Evolutionary conservation across 176 grass and related monocot species (phyloP), one percentile per base, ranked within the genome.

Genomic region (Bolboschoenus planiculmis): DNA sequence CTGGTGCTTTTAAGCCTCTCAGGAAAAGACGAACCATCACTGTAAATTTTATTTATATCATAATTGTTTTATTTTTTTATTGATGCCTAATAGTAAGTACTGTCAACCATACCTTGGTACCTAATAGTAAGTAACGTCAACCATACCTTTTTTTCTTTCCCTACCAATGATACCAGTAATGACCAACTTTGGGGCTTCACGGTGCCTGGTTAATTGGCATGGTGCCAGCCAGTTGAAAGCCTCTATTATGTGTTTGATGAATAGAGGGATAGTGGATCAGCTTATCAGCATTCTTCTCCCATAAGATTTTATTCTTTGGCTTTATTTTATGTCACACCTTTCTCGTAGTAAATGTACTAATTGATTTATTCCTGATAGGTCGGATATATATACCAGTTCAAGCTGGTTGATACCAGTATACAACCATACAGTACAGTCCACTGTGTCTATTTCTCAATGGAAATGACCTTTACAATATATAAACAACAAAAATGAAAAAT

Each of bases 1-100:
- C 70, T 7, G 86, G 83, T 48, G 80, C 92, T 60, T 91, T 90
- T 83, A 95, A 98, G 82, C 87, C 89, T 78, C 87, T 93, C 35
- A 93, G 90, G 80, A 95, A 68, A 82, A 95, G 95, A 66, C 88
- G 96, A 88, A 90, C 90, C 10, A 93, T 98, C 66, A 93, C 90
- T 84, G 92, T 98, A 93, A 88, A 85, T 93, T 86, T 42, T 56
- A 36, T 58, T 77, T 18, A 56, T 39, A 48, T 70, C 65, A 60
- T 76, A 4, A 78, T 10, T 40, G 23, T 40, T 86, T 58, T 35
- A 36, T 43, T 34, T 78, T 30, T 53, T 44, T 20, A 23, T 81
- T 5, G 42, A 48, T 76, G 31, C 5, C 43, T 76, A 50, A 16
- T 48, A 26, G 14, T 74, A 6, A 30, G 6, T 29, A 44, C 30